These are phyloP conservation scores for Cyberlindnera saturnus DNA, from an alignment of 805 yeast genomes.

Conservation along the genomic window DNA sequence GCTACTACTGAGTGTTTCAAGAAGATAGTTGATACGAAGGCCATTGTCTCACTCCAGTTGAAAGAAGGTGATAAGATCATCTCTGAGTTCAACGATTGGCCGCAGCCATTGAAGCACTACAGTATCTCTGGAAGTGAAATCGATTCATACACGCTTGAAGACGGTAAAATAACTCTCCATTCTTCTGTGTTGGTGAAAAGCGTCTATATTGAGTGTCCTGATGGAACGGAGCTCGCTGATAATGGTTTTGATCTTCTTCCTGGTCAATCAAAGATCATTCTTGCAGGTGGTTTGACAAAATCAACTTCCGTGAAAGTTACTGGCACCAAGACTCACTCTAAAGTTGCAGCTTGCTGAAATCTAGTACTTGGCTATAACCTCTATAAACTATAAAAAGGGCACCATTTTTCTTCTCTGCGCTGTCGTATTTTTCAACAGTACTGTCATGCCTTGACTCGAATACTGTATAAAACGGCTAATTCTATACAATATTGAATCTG, in stretches of 20 bases:
- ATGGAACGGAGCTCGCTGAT: slow-evolving; percentile 28
- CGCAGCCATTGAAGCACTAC: slow-evolving; percentile 29
- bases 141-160: slow-evolving; percentile 21
- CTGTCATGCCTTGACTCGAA: no score
- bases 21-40: slow-evolving; percentile 5
- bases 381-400: no score
- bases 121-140: slow-evolving; percentile 20
- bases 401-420: no score
- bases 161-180: slow-evolving; percentile 22
- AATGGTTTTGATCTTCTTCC: slow-evolving; percentile 47
- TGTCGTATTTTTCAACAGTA: no score
- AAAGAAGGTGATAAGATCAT: slow-evolving; percentile 7
- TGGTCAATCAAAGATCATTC: slow-evolving; percentile 16
- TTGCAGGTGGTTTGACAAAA: no score
- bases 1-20: slow-evolving; percentile 4
- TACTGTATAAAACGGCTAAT: no score
- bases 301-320: no score
- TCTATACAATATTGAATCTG: no score
- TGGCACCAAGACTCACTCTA: no score
- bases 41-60: not conserved
- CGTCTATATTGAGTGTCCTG: slow-evolving; percentile 28
- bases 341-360: no score
- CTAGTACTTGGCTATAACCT: no score
- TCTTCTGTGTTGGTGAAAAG: slow-evolving; percentile 34
- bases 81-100: slow-evolving; percentile 40